Evolutionary conservation across 257 asterid species (phyloP).

Genomic region (Knoxia roxburghii): DNA sequence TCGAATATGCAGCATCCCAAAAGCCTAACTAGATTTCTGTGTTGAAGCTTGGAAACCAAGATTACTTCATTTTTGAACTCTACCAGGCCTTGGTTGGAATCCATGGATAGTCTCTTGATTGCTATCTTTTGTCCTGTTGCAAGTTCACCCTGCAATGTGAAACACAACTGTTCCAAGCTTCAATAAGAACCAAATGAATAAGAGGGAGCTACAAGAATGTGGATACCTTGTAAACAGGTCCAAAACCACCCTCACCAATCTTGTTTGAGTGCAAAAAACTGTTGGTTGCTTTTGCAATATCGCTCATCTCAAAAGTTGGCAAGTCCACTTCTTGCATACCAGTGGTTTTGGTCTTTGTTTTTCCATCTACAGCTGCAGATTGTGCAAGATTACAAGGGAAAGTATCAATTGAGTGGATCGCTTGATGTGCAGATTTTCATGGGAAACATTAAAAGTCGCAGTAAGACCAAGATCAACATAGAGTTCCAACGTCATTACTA

Average conservation of each 20-base stretch:
- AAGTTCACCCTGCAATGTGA: slow-evolving; percentile 3
- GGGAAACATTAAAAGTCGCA: no score
- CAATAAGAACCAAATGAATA: not conserved
- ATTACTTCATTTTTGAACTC: slow-evolving; percentile 37
- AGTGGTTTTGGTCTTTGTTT: no score
- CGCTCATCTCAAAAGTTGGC: slow-evolving; percentile 1
- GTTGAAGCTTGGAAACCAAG: slow-evolving; percentile 34
- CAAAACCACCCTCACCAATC: slow-evolving; percentile 22
- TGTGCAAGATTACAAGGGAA: not conserved
- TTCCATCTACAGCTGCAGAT: not conserved
- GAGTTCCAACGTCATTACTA: not conserved
- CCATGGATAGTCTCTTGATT: slow-evolving; percentile 24
- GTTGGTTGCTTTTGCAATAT: slow-evolving; percentile 11
- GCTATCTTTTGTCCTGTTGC: slow-evolving; percentile 33
- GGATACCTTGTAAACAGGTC: slow-evolving; percentile 18
- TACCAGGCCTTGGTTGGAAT: slow-evolving; percentile 30
- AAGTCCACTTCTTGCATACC: slow-evolving; percentile 15
- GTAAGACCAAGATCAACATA: not conserved
- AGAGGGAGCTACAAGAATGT: not conserved
- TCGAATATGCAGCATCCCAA: slow-evolving; percentile 35
- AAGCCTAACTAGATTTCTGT: slow-evolving; percentile 35
- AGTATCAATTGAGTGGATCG: not conserved
- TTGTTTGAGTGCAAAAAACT: slow-evolving; percentile 6
- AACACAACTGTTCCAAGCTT: not conserved
- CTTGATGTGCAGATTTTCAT: no score